phyloP scores from a whole-genome alignment of 2,329 filamentous ascomycete species.

The Botrytis aclada region DNA sequence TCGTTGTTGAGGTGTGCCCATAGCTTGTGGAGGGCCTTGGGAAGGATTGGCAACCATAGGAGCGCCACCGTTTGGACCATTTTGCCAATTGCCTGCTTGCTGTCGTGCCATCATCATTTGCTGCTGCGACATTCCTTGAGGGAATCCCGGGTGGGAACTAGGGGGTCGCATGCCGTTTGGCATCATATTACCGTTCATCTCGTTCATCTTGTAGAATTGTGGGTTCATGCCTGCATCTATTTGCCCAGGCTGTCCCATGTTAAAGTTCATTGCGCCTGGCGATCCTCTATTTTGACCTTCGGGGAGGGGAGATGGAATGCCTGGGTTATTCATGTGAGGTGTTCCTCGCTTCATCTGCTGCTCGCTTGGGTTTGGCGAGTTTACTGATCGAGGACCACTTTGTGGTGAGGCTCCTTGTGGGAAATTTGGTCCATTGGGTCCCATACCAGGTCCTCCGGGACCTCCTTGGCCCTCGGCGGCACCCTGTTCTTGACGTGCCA shows the following conservation, averaged over 20 bases:
- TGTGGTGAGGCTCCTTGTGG: slow-evolving; percentile 68
- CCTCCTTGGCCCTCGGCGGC: slow-evolving; percentile 52
- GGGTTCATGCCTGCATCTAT: slow-evolving; percentile 62
- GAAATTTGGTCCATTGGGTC: slow-evolving; percentile 61
- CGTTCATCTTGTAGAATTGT: slow-evolving; percentile 54
- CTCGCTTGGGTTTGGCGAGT: slow-evolving; percentile 73
- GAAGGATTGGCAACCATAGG: slow-evolving; percentile 47
- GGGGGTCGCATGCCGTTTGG: slow-evolving; percentile 66
- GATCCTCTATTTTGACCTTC: slow-evolving; percentile 68
- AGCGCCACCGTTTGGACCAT: slow-evolving; percentile 35
- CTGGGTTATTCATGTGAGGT: slow-evolving; percentile 67
- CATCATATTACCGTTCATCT: slow-evolving; percentile 57
- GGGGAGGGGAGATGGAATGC: slow-evolving; percentile 68
- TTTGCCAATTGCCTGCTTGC: slow-evolving; percentile 36
- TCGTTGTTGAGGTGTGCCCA: slow-evolving; percentile 68
- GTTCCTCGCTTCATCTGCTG: slow-evolving; percentile 78
- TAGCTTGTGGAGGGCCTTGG: slow-evolving; percentile 40
- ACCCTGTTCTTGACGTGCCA: slow-evolving; percentile 77
- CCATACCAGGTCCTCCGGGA: slow-evolving; percentile 43
- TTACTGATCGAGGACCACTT: slow-evolving; percentile 60
- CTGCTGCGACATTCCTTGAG: slow-evolving; percentile 53
- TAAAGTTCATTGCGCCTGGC: slow-evolving; percentile 63
- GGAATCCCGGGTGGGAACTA: slow-evolving; percentile 61
- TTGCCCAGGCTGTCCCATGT: slow-evolving; percentile 47
- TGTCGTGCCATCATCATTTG: slow-evolving; percentile 54